phyloP scores from a whole-genome alignment of 805 yeast genomes.

The Ogataea naganishii region DNA sequence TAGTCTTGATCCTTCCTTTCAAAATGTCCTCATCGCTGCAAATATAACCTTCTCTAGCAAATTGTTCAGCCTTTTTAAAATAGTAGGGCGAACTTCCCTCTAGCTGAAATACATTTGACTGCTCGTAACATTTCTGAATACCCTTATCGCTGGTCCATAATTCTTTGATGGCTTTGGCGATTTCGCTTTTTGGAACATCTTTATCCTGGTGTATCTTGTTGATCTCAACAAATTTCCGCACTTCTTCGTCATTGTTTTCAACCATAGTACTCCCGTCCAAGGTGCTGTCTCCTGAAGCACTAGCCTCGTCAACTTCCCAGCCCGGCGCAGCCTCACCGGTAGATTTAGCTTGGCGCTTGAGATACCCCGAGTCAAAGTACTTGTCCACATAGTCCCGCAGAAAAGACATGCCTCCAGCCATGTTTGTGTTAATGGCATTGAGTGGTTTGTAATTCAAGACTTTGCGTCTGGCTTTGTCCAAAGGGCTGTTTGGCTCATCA shows the following conservation, averaged over 20 bases:
- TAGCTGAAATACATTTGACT: conserved; percentile 72
- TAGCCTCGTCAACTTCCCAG: conserved; percentile 10
- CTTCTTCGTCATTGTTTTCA: conserved; percentile 20
- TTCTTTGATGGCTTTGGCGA: conserved; percentile 60
- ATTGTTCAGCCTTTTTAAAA: conserved; percentile 61
- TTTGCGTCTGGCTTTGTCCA: conserved; percentile 38
- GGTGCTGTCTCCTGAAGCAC: background rate
- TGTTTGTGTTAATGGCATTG: conserved; percentile 52
- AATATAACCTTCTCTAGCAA: conserved; percentile 53
- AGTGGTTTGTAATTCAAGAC: conserved; percentile 50
- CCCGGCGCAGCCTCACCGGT: conserved; percentile 34
- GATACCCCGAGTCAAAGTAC: conserved; percentile 47
- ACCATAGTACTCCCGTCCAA: conserved; percentile 26
- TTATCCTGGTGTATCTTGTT: conserved; percentile 3
- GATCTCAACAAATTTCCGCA: conserved; percentile 3
- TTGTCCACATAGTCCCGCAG: conserved; percentile 55
- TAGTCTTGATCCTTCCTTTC: conserved; percentile 87
- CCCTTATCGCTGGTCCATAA: conserved; percentile 73
- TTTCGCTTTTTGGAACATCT: conserved; percentile 29
- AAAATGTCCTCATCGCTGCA: conserved; percentile 81
- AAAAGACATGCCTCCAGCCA: conserved; percentile 59
- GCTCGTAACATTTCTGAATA: conserved; percentile 44
- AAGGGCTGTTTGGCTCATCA: conserved; percentile 42
- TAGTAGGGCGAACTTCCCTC: conserved; percentile 80
- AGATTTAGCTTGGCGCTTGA: conserved; percentile 38